Conservation (phyloP, 1,139 yeast species). For the Pichia cactophila region DNA sequence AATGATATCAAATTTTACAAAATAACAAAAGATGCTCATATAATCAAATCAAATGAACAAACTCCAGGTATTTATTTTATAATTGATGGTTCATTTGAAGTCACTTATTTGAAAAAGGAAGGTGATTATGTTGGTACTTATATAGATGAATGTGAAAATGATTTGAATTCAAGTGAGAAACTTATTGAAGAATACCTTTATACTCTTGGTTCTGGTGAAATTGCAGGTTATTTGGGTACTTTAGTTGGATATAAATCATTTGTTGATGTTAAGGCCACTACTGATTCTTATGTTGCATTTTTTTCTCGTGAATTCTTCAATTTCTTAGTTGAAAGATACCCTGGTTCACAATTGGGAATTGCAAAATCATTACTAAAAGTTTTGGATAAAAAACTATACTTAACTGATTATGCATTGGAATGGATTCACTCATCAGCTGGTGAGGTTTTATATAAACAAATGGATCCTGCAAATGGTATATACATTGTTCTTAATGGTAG, state of each 20-base stretch:
- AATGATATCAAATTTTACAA: conserved; percentile 50
- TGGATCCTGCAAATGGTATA: conserved; percentile 85
- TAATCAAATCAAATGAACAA: conserved; percentile 58
- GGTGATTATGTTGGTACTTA: conserved; percentile 19
- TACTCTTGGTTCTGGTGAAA: conserved; percentile 65
- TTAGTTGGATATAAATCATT: conserved; percentile 75
- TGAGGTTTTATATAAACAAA: conserved; percentile 68
- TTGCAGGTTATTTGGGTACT: conserved; percentile 83
- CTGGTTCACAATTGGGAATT: conserved; percentile 65
- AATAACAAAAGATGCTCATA: conserved; percentile 44
- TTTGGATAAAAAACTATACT: conserved; percentile 58
- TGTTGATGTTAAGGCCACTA: conserved; percentile 55
- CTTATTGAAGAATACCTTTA: conserved; percentile 40
- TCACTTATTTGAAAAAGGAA: conserved; percentile 33
- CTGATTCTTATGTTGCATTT: conserved; percentile 59
- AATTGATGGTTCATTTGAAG: conserved; percentile 68
- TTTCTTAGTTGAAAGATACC: conserved; percentile 63
- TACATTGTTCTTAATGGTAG: conserved; percentile 89
- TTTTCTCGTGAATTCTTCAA: conserved; percentile 59
- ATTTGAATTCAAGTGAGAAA: conserved; percentile 7
- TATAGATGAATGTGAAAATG: conserved; percentile 19
- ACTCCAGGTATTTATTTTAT: conserved; percentile 75
- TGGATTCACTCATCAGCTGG: conserved; percentile 93
- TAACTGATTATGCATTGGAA: conserved; percentile 85
- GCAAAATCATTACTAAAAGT: conserved; percentile 66